Base-by-base conservation (phyloP, 2,329 filamentous ascomycete species). In the Paraconiothyrium sp. region DNA sequence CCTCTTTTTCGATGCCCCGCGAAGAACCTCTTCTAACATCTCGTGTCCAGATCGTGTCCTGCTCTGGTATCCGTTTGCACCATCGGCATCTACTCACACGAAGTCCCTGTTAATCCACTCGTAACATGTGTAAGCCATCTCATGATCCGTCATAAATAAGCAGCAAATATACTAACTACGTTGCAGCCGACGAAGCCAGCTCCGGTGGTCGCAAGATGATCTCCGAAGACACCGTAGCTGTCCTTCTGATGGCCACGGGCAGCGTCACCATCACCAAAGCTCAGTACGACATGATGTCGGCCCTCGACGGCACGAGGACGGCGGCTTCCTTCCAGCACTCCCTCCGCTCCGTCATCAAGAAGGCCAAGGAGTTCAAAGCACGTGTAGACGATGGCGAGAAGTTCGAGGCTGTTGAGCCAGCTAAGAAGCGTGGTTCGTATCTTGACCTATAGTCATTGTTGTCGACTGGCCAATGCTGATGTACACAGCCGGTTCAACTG, bases 311-410 rank as follows among this genome's bases (percentile, higher is more conserved):
- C 37, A 66, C 41, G 1, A 63, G 62, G 4, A 75, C 74, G 0
- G 66, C 70, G 1, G 62, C 39, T 16, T 63, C 58, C 30, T 75
- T 75, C 41, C 48, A 76, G 54, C 73, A 77, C 44, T 58, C 69
- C 20, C 72, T 77, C 51, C 71, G 72, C 43, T 37, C 66, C 1
- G 58, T 76, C 20, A 35, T 61, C 0, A 58, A 68, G 43, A 72
- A 68, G 52, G 69, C 73, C 41, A 72, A 69, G 57, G 73, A 76
- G 32, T 62, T 77, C 16, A 75, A 73, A 58, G 56, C 57, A n/a
- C 71, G 71, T 13, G 47, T 67, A 4, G 70, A 72, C 2, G 32
- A 43, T 1, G 74, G 70, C 46, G 73, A 76, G 50, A 37, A 48
- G 1, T 76, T 77, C 48, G 30, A 52, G 16, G 39, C 73, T 0